phyloP scores from a whole-genome alignment of 345 rosid genomes.

The Gossypium rotundifolium region DNA sequence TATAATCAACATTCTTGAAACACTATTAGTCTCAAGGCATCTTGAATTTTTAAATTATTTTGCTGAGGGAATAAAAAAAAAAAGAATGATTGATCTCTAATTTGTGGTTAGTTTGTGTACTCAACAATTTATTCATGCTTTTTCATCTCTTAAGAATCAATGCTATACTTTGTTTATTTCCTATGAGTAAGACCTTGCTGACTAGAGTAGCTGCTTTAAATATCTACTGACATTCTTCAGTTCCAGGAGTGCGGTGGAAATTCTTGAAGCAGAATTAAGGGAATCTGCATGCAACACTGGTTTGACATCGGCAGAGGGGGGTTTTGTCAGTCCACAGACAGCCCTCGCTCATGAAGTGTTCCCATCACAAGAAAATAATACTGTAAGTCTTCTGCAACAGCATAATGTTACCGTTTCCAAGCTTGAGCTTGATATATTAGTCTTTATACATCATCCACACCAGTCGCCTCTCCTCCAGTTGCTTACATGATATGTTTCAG shows the following conservation, averaged over 20 bases:
- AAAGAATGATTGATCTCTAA: not conserved
- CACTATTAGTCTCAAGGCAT: not conserved
- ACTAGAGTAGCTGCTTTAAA: not conserved
- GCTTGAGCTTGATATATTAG: not conserved
- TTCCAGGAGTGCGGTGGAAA: conserved; percentile 72
- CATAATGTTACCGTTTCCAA: not conserved
- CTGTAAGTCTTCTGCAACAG: conserved; percentile 29
- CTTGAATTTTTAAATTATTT: not conserved
- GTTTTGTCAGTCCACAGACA: conserved; percentile 18
- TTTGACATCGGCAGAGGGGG: conserved; percentile 20
- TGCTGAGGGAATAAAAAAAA: not conserved
- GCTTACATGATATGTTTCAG: conserved; percentile 28
- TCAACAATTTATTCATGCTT: not conserved
- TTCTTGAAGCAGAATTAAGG: conserved; percentile 61
- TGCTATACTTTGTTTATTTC: not conserved
- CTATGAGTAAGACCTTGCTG: not conserved
- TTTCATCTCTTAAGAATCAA: not conserved
- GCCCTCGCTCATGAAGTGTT: conserved; percentile 18
- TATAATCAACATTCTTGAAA: not conserved
- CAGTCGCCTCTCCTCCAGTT: too few relatives aligned
- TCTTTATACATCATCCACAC: not conserved
- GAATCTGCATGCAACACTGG: conserved; percentile 28
- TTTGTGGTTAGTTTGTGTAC: not conserved
- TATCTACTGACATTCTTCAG: not conserved
- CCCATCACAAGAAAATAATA: conserved; percentile 20